These are phyloP conservation scores for Fusarium sp. DNA, from an alignment of 2,329 filamentous ascomycete species.

Conservation along the genomic window DNA sequence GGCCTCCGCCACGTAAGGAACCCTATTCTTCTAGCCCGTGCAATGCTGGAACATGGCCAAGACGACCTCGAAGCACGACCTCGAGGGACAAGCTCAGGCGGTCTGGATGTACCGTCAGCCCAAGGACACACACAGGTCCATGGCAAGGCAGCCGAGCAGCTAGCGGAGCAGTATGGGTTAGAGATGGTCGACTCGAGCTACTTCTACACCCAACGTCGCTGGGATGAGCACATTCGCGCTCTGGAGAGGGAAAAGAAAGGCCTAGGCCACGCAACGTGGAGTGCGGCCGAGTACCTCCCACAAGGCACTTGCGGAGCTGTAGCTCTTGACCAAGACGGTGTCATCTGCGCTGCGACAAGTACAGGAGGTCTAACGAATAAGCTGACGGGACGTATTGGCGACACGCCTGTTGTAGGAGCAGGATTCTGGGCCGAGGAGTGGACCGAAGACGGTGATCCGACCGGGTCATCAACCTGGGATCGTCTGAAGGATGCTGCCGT, in stretches of 20 bases:
- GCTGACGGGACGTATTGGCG: constrained; percentile 83
- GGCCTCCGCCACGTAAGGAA: constrained; percentile 80
- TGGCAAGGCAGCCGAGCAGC: constrained; percentile 73
- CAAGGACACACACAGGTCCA: constrained; percentile 77
- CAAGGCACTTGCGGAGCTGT: constrained; percentile 89
- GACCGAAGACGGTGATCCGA: constrained; percentile 61
- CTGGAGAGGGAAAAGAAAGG: constrained; percentile 60
- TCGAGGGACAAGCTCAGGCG: neutral
- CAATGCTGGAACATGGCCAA: constrained; percentile 76
- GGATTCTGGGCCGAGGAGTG: constrained; percentile 94
- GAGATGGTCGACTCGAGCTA: constrained; percentile 76
- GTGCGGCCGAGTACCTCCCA: constrained; percentile 73
- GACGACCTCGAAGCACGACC: constrained; percentile 61
- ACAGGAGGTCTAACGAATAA: constrained; percentile 90
- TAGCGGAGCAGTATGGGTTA: constrained; percentile 76
- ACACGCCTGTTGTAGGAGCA: constrained; percentile 84
- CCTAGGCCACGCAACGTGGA: constrained; percentile 62
- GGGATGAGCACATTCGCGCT: constrained; percentile 79
- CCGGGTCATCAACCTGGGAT: constrained; percentile 27
- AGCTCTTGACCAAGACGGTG: constrained; percentile 79
- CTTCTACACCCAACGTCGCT: constrained; percentile 81
- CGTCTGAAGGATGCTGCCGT: constrained; percentile 23
- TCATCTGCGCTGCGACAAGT: constrained; percentile 74
- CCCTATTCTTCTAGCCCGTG: constrained; percentile 78
- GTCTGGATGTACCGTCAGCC: constrained; percentile 63